These are phyloP conservation scores for Globisporangium viniferum DNA, from an alignment of 352 stramenopile genomes.

Conservation along the genomic window DNA sequence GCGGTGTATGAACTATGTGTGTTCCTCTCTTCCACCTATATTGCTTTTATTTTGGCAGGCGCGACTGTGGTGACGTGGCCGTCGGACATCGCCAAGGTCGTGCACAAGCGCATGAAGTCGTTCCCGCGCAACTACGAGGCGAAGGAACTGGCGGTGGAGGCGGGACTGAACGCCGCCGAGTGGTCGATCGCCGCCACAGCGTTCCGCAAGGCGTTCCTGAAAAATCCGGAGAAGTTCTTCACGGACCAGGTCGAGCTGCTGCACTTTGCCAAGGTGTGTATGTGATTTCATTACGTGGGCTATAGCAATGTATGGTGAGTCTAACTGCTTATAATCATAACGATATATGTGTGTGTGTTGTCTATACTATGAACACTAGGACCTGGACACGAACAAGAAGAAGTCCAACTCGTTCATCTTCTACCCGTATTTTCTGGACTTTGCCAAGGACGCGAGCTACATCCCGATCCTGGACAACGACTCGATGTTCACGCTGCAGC, in stretches of 20 bases:
- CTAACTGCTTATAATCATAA: no score
- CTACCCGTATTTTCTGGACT: conserved; percentile 14
- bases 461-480: conserved; percentile 30
- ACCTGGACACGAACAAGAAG: no score
- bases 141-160: conserved; percentile 60
- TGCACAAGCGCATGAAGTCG: conserved; percentile 43
- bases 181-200: conserved; percentile 50
- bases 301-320: no score
- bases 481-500: conserved; percentile 48
- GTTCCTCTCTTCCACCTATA: no score
- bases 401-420: no score
- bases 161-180: conserved; percentile 58
- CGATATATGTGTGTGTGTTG: no score
- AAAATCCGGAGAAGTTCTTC: conserved; percentile 24
- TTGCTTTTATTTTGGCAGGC: no score
- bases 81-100: conserved; percentile 30
- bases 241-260: no score
- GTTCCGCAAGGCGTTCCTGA: conserved; percentile 69
- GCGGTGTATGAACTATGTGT: no score
- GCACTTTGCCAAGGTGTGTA: no score
- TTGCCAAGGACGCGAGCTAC: conserved; percentile 40
- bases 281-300: no score
- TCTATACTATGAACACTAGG: no score
- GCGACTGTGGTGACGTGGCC: conserved; percentile 23
- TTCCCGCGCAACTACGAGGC: conserved; percentile 75